Evolutionary conservation across 2,329 filamentous ascomycete species (phyloP).

Genomic region (Cryphonectria carpinicola): DNA sequence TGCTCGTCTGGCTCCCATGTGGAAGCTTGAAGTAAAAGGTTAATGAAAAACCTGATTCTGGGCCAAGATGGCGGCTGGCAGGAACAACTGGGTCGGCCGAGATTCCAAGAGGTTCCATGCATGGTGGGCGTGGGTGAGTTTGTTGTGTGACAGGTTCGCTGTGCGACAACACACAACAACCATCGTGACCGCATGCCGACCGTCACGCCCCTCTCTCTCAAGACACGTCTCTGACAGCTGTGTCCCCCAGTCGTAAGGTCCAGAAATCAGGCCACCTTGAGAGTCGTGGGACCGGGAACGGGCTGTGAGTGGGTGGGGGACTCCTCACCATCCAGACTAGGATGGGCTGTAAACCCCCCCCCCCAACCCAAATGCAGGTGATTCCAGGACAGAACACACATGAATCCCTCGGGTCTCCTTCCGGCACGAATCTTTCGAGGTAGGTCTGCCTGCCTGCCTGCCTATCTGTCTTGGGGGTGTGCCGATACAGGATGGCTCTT

Average conservation of each 20-base stretch:
- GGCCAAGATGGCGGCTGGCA: neutral
- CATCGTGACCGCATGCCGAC: neutral
- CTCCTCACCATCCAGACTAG: neutral
- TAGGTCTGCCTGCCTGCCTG: neutral
- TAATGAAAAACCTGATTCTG: neutral
- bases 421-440: neutral
- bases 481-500: no score
- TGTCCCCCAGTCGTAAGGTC: neutral
- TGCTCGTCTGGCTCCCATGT: neutral
- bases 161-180: neutral
- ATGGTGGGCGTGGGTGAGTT: neutral
- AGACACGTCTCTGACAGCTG: neutral
- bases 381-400: neutral
- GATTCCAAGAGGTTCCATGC: constrained; percentile 1
- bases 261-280: neutral
- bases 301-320: neutral
- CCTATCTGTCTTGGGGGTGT: no score
- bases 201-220: neutral
- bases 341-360: neutral
- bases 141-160: neutral
- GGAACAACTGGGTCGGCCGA: neutral
- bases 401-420: neutral
- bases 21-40: neutral
- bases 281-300: neutral
- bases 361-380: neutral